Evolutionary conservation across 208 protist species (phyloP).

Genomic region (Leptomonas seymouri): DNA sequence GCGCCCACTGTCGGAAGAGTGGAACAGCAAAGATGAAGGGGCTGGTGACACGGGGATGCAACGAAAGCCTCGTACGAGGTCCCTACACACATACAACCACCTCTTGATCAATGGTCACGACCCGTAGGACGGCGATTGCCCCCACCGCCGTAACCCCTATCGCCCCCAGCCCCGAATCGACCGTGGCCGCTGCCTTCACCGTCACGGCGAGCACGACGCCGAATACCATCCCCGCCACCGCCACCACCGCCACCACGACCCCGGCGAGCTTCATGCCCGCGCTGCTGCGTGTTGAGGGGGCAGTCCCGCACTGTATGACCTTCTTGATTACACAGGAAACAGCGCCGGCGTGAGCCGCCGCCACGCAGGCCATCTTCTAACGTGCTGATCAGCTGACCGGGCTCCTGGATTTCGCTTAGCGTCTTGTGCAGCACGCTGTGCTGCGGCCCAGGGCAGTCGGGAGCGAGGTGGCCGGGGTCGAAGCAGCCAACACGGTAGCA

Average conservation of each 20-base stretch:
- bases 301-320: slow-evolving; percentile 80
- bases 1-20: too few relatives aligned
- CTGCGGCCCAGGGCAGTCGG: slow-evolving; percentile 79
- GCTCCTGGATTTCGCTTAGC: slow-evolving; percentile 72
- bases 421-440: slow-evolving; percentile 66
- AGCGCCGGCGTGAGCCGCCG: slow-evolving; percentile 43
- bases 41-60: too few relatives aligned
- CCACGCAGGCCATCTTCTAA: slow-evolving; percentile 50
- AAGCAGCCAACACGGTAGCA: slow-evolving; percentile 82
- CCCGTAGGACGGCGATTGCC: slow-evolving; percentile 25
- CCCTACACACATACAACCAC: too few relatives aligned
- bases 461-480: slow-evolving; percentile 86
- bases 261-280: slow-evolving; percentile 26
- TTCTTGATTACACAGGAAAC: slow-evolving; percentile 83
- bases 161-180: neutral
- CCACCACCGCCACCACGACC: slow-evolving; percentile 16
- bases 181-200: slow-evolving; percentile 1
- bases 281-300: slow-evolving; percentile 60
- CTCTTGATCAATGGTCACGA: slow-evolving; percentile 25
- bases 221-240: slow-evolving; percentile 10
- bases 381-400: slow-evolving; percentile 56
- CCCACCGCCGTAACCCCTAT: neutral
- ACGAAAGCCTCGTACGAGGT: too few relatives aligned
- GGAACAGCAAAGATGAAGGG: too few relatives aligned
- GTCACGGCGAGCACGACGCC: slow-evolving; percentile 28